A percentile compares a stretch with the other conserved stretches of the same genome.
Conservation (phyloP, 2,329 filamentous ascomycete genomes). For the Neofusicoccum parvum region DNA sequence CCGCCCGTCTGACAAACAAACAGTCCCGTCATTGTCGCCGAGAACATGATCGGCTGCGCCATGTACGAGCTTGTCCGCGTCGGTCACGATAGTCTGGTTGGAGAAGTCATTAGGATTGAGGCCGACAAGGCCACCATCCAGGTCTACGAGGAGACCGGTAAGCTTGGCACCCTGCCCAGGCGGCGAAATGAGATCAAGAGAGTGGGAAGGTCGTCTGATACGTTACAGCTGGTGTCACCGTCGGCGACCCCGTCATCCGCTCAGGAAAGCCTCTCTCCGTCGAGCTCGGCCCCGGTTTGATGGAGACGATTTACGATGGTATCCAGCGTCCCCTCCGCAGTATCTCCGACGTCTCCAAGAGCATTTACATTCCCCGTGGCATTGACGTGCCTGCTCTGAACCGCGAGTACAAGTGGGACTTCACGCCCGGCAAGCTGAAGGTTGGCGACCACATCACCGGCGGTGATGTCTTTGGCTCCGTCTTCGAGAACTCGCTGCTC, state of each 20-base stretch:
- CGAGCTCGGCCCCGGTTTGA: constrained; percentile 92
- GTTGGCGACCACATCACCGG: constrained; percentile 96
- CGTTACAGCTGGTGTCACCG: constrained; percentile 79
- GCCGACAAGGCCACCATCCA: constrained; percentile 95
- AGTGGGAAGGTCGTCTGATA: neutral
- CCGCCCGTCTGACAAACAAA: constrained; percentile 32
- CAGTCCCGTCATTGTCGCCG: constrained; percentile 89
- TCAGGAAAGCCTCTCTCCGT: constrained; percentile 97
- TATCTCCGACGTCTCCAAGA: constrained; percentile 75
- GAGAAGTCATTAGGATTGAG: constrained; percentile 98
- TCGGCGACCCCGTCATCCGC: constrained; percentile 87
- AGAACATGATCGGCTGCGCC: constrained; percentile 98
- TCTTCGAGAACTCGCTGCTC: constrained; percentile 95
- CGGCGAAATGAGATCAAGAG: neutral
- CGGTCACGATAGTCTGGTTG: constrained; percentile 86
- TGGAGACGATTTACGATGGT: constrained; percentile 99
- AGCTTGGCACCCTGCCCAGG: constrained; percentile 27
- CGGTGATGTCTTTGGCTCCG: constrained; percentile 91
- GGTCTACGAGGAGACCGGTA: constrained; percentile 98
- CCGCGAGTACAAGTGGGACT: constrained; percentile 94
- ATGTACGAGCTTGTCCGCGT: constrained; percentile 99
- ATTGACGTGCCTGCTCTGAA: constrained; percentile 86
- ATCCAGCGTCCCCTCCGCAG: constrained; percentile 92
- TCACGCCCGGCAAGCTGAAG: constrained; percentile 81
- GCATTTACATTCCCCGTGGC: constrained; percentile 97